phyloP scores from a whole-genome alignment of 495 filamentous ascomycete species.

The Sphaerosporella brunnea region DNA sequence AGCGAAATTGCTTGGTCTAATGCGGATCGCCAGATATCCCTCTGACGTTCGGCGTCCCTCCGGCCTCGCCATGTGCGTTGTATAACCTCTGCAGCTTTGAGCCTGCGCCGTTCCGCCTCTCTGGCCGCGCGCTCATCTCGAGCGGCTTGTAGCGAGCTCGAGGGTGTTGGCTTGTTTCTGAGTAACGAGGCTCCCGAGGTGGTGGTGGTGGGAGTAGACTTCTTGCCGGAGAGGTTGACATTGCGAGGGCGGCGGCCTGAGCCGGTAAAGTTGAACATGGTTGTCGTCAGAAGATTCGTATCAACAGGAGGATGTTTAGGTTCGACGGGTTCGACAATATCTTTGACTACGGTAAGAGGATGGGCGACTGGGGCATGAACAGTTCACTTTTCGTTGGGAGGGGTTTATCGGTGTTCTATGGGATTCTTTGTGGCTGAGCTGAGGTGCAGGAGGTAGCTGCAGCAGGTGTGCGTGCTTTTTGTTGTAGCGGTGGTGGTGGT shows the following conservation, averaged over 20 bases:
- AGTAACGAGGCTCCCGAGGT: slow-evolving; percentile 7
- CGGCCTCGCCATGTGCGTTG: slow-evolving; percentile 77
- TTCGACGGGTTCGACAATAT: no score
- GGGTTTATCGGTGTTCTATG: no score
- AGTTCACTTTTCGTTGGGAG: no score
- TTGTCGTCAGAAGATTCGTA: no score
- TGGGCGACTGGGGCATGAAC: no score
- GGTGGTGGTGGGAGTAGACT: slow-evolving; percentile 52
- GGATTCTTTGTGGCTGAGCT: no score
- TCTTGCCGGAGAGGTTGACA: slow-evolving; percentile 81
- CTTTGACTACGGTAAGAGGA: no score
- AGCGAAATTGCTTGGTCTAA: slow-evolving; percentile 41
- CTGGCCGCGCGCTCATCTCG: slow-evolving; percentile 65
- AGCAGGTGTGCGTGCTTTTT: no score
- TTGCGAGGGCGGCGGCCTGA: slow-evolving; percentile 68
- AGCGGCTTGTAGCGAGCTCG: slow-evolving; percentile 59
- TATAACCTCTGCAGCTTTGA: slow-evolving; percentile 54
- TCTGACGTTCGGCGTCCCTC: slow-evolving; percentile 40
- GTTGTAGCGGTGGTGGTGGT: no score
- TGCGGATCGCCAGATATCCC: slow-evolving; percentile 39
- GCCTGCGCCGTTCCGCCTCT: slow-evolving; percentile 62
- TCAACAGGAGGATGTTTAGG: no score
- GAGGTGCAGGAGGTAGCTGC: no score
- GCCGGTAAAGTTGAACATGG: slow-evolving; percentile 47
- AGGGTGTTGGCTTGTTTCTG: slow-evolving; percentile 30